phyloP scores from a whole-genome alignment of 306 rosid species.

The Hippophae rhamnoides region DNA sequence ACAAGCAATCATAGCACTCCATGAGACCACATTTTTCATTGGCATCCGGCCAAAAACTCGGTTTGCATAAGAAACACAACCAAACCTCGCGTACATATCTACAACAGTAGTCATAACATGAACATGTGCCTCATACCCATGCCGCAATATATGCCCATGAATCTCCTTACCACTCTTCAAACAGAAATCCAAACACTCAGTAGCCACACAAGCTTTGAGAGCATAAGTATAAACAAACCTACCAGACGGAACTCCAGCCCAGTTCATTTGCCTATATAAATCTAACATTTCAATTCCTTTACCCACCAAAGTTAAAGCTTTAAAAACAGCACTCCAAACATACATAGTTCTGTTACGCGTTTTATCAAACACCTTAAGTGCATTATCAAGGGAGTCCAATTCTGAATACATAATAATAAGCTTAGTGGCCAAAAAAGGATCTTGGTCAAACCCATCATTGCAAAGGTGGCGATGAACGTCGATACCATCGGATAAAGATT shows the following conservation, averaged over 20 bases:
- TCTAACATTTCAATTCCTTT: conserved; percentile 53
- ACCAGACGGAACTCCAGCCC: conserved; percentile 42
- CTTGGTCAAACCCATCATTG: conserved; percentile 49
- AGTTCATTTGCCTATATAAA: conserved; percentile 61
- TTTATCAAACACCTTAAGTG: conserved; percentile 64
- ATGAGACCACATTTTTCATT: conserved; percentile 62
- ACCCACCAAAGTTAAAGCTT: conserved; percentile 66
- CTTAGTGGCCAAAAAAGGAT: conserved; percentile 79
- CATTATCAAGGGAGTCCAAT: conserved; percentile 53
- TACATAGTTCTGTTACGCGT: conserved; percentile 60
- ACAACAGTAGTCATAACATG: conserved; percentile 77
- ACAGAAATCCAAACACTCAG: conserved; percentile 40
- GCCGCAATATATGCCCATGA: conserved; percentile 75
- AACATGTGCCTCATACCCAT: conserved; percentile 58
- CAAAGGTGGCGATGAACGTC: conserved; percentile 49
- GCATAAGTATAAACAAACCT: conserved; percentile 72
- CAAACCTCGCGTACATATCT: conserved; percentile 76
- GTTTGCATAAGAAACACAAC: conserved; percentile 54
- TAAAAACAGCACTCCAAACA: conserved; percentile 83
- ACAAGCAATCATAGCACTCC: conserved; percentile 95
- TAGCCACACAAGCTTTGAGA: conserved; percentile 79
- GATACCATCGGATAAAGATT: conserved; percentile 54
- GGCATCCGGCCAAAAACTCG: conserved; percentile 63
- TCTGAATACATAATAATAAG: conserved; percentile 76
- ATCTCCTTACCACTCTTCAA: conserved; percentile 74